phyloP scores from a whole-genome alignment of 2,329 filamentous ascomycete genomes.

The Lecanoromycetidae sp. region DNA sequence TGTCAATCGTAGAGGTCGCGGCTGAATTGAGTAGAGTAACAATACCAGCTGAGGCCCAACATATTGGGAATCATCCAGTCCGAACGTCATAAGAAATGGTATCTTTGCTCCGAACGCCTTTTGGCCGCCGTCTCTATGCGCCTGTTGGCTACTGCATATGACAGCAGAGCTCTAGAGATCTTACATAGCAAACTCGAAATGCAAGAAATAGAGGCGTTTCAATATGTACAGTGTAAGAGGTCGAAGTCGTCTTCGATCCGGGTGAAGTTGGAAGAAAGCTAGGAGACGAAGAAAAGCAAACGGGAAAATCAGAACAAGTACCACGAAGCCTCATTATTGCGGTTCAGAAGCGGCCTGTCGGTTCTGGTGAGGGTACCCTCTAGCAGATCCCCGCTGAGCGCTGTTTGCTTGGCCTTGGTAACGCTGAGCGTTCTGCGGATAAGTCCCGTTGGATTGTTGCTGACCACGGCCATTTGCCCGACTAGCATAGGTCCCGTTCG shows the following conservation, averaged over 20 bases:
- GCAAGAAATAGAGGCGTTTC: not conserved
- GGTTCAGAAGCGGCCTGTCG: slow-evolving; percentile 4
- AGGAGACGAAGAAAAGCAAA: not conserved
- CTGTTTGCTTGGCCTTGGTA: slow-evolving; percentile 4
- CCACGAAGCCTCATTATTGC: not conserved
- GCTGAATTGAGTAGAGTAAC: not conserved
- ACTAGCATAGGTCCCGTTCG: slow-evolving; percentile 5
- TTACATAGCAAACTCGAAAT: not conserved
- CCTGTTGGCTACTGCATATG: not conserved
- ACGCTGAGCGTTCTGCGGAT: not conserved
- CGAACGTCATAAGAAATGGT: slow-evolving; percentile 1
- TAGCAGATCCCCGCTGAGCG: slow-evolving; percentile 2
- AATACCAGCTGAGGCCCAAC: not conserved
- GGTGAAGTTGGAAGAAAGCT: not conserved
- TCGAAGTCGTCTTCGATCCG: not conserved
- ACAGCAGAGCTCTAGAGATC: not conserved
- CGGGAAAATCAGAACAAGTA: not conserved
- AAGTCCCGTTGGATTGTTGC: slow-evolving; percentile 8
- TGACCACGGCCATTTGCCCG: slow-evolving; percentile 4
- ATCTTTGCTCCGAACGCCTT: slow-evolving; percentile 3
- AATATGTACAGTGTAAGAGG: slow-evolving; percentile 8
- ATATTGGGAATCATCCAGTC: not conserved
- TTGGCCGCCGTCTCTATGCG: slow-evolving; percentile 1
- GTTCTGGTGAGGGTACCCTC: slow-evolving; percentile 8
- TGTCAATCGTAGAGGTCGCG: not conserved